A percentile compares a stretch with the other conserved stretches of the same genome.
These are phyloP conservation scores for Xylariaceae sp. DNA, from an alignment of 2,329 filamentous ascomycete genomes.

Conservation along the genomic window DNA sequence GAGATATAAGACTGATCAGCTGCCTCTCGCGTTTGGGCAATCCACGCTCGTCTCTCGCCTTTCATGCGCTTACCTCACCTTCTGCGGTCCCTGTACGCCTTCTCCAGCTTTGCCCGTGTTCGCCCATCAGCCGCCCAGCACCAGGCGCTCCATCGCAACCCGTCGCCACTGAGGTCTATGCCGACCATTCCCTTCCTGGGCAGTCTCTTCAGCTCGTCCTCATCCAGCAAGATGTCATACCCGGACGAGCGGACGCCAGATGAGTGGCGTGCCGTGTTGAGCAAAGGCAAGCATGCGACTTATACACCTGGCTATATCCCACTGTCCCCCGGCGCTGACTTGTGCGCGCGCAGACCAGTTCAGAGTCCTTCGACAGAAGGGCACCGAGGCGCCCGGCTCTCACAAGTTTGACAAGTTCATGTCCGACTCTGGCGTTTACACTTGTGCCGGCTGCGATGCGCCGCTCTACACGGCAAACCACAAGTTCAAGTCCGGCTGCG, in stretches of 20 bases:
- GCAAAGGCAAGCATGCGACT: slow-evolving; percentile 42
- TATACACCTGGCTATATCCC: too few relatives aligned
- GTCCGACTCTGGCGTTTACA: slow-evolving; percentile 69
- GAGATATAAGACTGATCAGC: too few relatives aligned
- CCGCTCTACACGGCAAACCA: slow-evolving; percentile 89
- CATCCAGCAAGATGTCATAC: slow-evolving; percentile 57
- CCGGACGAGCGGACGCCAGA: slow-evolving; percentile 74
- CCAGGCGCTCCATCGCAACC: slow-evolving; percentile 11
- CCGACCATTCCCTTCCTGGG: slow-evolving; percentile 72
- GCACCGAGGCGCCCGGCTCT: slow-evolving; percentile 73
- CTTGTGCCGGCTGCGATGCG: slow-evolving; percentile 75
- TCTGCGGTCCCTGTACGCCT: slow-evolving; percentile 35
- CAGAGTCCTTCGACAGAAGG: slow-evolving; percentile 83
- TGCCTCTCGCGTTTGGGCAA: neutral
- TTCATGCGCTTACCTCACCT: slow-evolving; percentile 46
- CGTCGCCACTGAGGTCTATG: slow-evolving; percentile 48
- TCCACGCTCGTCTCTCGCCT: slow-evolving; percentile 1
- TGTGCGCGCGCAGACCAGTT: slow-evolving; percentile 67
- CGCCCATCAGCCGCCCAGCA: slow-evolving; percentile 19
- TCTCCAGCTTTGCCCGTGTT: slow-evolving; percentile 37
- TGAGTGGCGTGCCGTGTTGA: slow-evolving; percentile 86
- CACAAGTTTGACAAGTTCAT: slow-evolving; percentile 86
- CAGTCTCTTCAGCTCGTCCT: slow-evolving; percentile 61
- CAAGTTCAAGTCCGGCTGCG: slow-evolving; percentile 95
- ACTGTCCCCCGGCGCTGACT: slow-evolving; percentile 1